Evolutionary conservation across 2,329 filamentous ascomycete genomes (phyloP).

Genomic region (Aspergillus versicolor): DNA sequence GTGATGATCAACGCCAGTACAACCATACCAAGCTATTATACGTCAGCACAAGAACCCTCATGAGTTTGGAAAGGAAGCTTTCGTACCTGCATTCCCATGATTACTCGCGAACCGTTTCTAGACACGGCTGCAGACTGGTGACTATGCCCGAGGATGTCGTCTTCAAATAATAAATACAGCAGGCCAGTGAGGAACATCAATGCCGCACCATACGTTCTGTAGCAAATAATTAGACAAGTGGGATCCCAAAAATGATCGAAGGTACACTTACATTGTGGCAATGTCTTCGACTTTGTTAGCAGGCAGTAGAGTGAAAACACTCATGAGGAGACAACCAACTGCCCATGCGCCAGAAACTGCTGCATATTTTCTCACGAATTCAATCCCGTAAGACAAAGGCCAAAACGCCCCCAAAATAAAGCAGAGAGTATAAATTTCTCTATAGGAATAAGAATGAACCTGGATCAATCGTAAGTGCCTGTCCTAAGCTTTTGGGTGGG

Average conservation of each 20-base stretch:
- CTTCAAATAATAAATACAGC: slow-evolving; percentile 77
- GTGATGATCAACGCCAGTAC: slow-evolving; percentile 82
- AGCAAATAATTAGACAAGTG: neutral
- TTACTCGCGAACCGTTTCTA: slow-evolving; percentile 37
- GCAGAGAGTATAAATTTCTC: slow-evolving; percentile 79
- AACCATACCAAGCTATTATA: slow-evolving; percentile 67
- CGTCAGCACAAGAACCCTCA: neutral
- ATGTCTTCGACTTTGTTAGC: slow-evolving; percentile 82
- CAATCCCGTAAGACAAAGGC: slow-evolving; percentile 71
- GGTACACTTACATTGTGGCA: slow-evolving; percentile 66
- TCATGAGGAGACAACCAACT: slow-evolving; percentile 77
- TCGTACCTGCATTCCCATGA: slow-evolving; percentile 48
- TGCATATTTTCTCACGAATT: slow-evolving; percentile 68
- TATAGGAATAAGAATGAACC: slow-evolving; percentile 89
- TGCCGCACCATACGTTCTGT: slow-evolving; percentile 69
- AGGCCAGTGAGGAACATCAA: slow-evolving; percentile 77
- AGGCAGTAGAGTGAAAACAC: slow-evolving; percentile 82
- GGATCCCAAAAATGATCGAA: neutral
- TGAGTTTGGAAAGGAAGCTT: neutral
- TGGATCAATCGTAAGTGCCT: slow-evolving; percentile 35
- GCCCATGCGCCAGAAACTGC: slow-evolving; percentile 70
- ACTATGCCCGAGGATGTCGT: slow-evolving; percentile 53
- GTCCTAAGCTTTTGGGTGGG: neutral
- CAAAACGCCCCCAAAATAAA: slow-evolving; percentile 76
- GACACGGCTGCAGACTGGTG: slow-evolving; percentile 29